Percentiles rank a stretch among this genome's conserved stretches.
These are phyloP conservation scores for Boletus patriciae DNA, from an alignment of 768 basidiomycete genomes.

Conservation along the genomic window DNA sequence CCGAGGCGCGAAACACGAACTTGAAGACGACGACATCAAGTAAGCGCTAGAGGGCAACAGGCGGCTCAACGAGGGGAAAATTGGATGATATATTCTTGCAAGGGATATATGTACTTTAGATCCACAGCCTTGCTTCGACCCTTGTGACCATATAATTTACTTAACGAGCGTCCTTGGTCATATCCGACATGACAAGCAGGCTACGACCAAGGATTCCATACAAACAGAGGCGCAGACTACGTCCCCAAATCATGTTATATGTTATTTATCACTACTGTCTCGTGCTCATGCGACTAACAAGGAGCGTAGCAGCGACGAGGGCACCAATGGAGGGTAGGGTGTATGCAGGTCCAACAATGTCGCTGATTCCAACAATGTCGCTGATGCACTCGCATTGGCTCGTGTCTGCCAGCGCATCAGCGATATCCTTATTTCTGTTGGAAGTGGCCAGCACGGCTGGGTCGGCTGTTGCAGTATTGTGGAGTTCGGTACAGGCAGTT, in stretches of 20 bases:
- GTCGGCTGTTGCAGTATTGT: constrained; percentile 57
- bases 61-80: too few species aligned
- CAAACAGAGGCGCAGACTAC: constrained; percentile 11
- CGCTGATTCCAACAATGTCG: too few species aligned
- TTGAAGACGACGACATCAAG: too few species aligned
- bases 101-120: too few species aligned
- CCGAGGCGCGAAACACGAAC: too few species aligned
- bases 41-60: too few species aligned
- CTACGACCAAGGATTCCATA: constrained; percentile 9
- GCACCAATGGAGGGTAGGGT: constrained; percentile 12
- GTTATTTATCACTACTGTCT: background rate
- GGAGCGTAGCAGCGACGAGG: constrained; percentile 18
- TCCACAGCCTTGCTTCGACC: too few species aligned
- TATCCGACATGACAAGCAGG: background rate
- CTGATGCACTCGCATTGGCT: constrained; percentile 2
- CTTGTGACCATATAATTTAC: background rate
- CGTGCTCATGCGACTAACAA: constrained; percentile 6
- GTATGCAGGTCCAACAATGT: constrained; percentile 7
- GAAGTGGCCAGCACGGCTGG: constrained; percentile 56
- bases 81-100: too few species aligned
- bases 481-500: constrained; percentile 34
- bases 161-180: constrained; percentile 4
- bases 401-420: constrained; percentile 14
- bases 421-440: constrained; percentile 52
- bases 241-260: background rate